phyloP scores from a whole-genome alignment of 345 rosid genomes.

The Turnera subulata region DNA sequence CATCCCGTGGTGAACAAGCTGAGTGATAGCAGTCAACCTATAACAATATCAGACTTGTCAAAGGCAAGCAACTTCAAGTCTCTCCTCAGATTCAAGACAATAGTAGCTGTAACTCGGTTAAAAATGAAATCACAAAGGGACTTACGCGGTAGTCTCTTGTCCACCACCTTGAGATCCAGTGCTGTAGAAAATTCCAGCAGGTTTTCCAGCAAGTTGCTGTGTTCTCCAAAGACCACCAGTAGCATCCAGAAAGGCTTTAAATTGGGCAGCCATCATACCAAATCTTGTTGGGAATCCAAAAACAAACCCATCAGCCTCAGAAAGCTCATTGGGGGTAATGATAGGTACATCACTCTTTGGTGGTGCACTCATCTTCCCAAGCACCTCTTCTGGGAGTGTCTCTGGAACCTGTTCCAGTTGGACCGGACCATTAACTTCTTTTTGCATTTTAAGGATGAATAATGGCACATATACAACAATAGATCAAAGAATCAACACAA shows the following conservation, averaged over 20 bases:
- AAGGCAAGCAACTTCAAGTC: background rate
- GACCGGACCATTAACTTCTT: slow-evolving; percentile 2
- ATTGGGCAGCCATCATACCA: slow-evolving; percentile 98
- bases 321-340: slow-evolving; percentile 63
- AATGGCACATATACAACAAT: background rate
- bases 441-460: background rate
- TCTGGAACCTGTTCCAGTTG: slow-evolving; percentile 60
- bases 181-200: slow-evolving; percentile 93
- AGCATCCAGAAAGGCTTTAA: slow-evolving; percentile 87
- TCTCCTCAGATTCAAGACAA: background rate
- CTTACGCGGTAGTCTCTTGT: slow-evolving; percentile 94
- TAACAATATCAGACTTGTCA: background rate
- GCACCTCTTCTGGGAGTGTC: slow-evolving; percentile 75
- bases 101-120: no score
- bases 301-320: slow-evolving; percentile 92
- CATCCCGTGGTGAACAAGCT: slow-evolving; percentile 95
- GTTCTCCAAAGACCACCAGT: slow-evolving; percentile 94
- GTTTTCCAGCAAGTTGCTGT: slow-evolving; percentile 87
- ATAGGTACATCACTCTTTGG: slow-evolving; percentile 79
- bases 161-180: slow-evolving; percentile 99
- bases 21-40: slow-evolving; percentile 95
- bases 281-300: slow-evolving; percentile 95
- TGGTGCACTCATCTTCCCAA: slow-evolving; percentile 86
- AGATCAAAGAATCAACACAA: background rate
- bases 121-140: background rate